phyloP scores from a whole-genome alignment of 1,139 yeast genomes.

The Candida dubliniensis region DNA sequence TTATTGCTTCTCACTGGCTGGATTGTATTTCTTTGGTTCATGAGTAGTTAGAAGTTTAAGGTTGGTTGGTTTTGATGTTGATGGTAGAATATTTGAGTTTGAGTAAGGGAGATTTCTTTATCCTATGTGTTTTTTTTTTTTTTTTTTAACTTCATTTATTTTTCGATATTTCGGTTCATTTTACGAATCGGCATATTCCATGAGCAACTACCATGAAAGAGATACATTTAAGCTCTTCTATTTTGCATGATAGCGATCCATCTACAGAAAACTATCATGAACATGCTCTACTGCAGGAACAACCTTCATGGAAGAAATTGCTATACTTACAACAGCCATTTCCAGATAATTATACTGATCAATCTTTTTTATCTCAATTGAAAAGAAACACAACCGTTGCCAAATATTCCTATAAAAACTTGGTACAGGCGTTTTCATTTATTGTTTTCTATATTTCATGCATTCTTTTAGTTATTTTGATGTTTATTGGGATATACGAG shows the following conservation, averaged over 20 bases:
- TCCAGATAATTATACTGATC: constrained; percentile 89
- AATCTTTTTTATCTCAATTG: constrained; percentile 73
- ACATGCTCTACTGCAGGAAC: background rate
- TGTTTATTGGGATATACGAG: constrained; percentile 59
- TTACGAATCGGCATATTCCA: too few relatives aligned
- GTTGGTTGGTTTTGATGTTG: background rate
- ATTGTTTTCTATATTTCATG: constrained; percentile 66
- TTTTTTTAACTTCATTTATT: background rate
- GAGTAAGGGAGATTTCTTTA: too few relatives aligned
- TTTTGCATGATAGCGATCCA: too few relatives aligned
- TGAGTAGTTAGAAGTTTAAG: background rate
- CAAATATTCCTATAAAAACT: constrained; percentile 60
- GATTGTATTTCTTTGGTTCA: constrained; percentile 1
- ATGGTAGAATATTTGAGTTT: too few relatives aligned
- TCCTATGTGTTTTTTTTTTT: background rate
- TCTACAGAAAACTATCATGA: too few relatives aligned
- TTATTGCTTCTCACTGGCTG: constrained; percentile 7
- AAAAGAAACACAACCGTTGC: constrained; percentile 75
- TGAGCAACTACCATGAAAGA: too few relatives aligned
- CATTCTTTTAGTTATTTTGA: constrained; percentile 57
- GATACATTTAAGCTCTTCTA: too few relatives aligned
- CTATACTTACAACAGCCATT: constrained; percentile 86
- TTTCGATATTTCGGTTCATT: background rate
- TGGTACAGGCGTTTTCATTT: constrained; percentile 67
- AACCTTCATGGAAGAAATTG: constrained; percentile 67